Conservation (phyloP, 2,329 filamentous ascomycete species). For the Dactylella cylindrospora region DNA sequence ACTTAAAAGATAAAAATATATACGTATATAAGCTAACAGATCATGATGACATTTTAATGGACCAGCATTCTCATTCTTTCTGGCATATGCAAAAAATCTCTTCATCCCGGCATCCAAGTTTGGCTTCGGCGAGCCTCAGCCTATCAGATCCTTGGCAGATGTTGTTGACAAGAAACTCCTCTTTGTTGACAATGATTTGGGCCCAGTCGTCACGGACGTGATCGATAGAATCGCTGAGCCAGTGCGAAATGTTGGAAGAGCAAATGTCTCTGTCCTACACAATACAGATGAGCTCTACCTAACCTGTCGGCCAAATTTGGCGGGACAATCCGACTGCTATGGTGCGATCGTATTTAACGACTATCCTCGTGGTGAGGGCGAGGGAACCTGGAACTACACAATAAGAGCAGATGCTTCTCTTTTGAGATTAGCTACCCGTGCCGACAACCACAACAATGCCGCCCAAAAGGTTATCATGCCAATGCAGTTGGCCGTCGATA, state of each 20-base stretch:
- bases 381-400: constrained; percentile 79
- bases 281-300: constrained; percentile 62
- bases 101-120: constrained; percentile 75
- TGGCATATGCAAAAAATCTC: constrained; percentile 72
- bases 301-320: constrained; percentile 65
- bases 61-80: constrained; percentile 33
- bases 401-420: constrained; percentile 74
- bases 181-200: constrained; percentile 73
- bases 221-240: constrained; percentile 44
- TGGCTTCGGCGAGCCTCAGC: constrained; percentile 66
- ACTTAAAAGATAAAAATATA: too few relatives aligned
- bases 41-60: too few relatives aligned
- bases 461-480: constrained; percentile 73
- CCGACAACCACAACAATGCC: constrained; percentile 68
- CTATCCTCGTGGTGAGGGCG: constrained; percentile 65
- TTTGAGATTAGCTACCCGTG: constrained; percentile 48
- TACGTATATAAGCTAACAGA: too few relatives aligned
- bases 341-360: constrained; percentile 73
- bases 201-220: constrained; percentile 44
- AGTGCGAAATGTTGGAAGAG: constrained; percentile 49
- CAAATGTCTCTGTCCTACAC: constrained; percentile 59
- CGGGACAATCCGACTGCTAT: constrained; percentile 71
- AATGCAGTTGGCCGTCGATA: constrained; percentile 75
- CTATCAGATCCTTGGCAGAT: constrained; percentile 65
- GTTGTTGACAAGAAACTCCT: constrained; percentile 65